Percentiles rank a stretch among this genome's conserved stretches.
Evolutionary conservation across 139 green algal genomes (phyloP).

Genomic region (Chlorella sp.): DNA sequence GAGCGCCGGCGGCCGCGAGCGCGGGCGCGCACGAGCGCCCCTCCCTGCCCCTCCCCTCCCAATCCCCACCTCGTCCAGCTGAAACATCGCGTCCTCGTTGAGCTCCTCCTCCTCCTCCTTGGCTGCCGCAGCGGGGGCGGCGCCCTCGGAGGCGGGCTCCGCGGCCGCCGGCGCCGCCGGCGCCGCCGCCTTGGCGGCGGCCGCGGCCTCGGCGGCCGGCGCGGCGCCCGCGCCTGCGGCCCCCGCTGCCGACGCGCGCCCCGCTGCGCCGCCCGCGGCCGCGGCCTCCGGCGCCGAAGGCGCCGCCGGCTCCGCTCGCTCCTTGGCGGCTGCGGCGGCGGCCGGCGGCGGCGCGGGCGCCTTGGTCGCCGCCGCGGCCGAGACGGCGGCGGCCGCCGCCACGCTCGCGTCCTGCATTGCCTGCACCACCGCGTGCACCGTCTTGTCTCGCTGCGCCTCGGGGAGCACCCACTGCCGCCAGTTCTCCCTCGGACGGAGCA

Average conservation of each 20-base stretch:
- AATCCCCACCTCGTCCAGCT: constrained; percentile 67
- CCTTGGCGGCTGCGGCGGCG: not conserved
- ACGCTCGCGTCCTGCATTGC: not conserved
- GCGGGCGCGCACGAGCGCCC: not conserved
- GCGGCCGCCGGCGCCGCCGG: not conserved
- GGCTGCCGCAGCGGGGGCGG: not conserved
- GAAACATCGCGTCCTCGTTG: constrained; percentile 76
- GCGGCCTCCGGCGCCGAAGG: not conserved
- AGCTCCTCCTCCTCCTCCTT: constrained; percentile 39
- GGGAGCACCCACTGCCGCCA: constrained; percentile 81
- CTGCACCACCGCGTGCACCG: constrained; percentile 28
- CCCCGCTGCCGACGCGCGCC: not conserved
- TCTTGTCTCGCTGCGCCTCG: constrained; percentile 53
- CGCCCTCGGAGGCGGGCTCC: not conserved
- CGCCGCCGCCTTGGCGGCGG: not conserved
- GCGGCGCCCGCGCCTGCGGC: not conserved
- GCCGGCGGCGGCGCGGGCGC: not conserved
- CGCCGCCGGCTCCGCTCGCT: not conserved
- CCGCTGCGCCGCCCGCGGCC: not conserved
- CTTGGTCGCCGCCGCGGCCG: not conserved
- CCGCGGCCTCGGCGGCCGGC: not conserved
- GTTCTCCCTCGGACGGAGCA: constrained; percentile 55
- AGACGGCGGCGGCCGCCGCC: not conserved
- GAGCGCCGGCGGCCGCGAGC: too few species aligned
- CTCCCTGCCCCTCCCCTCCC: not conserved